Percentiles rank a stretch among this genome's conserved stretches.
Evolutionary conservation across 257 asterid genomes (phyloP).

Genomic region (Ballota nigra): DNA sequence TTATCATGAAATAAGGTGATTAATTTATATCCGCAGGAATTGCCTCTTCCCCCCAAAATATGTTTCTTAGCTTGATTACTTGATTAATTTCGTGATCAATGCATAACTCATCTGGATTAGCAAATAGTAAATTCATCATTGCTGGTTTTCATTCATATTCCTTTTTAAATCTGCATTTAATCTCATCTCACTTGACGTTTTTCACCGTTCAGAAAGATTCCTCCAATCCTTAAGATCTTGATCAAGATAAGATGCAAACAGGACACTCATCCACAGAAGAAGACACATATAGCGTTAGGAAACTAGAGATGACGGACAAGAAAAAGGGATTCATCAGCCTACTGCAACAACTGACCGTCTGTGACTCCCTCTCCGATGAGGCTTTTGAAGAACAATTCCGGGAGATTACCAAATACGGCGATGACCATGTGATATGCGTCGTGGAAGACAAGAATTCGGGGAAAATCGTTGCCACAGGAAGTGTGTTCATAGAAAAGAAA

Average conservation of each 20-base stretch:
- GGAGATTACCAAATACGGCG: slow-evolving; percentile 53
- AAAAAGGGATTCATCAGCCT: slow-evolving; percentile 64
- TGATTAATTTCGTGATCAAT: background rate
- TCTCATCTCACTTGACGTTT: background rate
- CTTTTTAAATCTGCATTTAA: background rate
- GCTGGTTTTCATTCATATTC: background rate
- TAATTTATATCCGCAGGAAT: background rate
- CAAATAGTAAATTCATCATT: background rate
- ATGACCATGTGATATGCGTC: slow-evolving; percentile 66
- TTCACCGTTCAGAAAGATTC: background rate
- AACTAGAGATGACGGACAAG: slow-evolving; percentile 62
- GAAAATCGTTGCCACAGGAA: slow-evolving; percentile 74
- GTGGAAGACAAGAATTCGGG: slow-evolving; percentile 52
- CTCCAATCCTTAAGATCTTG: background rate
- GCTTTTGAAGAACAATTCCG: slow-evolving; percentile 47
- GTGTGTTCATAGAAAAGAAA: slow-evolving; percentile 71
- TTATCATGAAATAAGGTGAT: background rate
- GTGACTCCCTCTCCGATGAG: slow-evolving; percentile 55
- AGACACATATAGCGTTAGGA: slow-evolving; percentile 46
- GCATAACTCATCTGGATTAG: background rate
- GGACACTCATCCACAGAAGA: slow-evolving; percentile 27
- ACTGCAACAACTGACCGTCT: slow-evolving; percentile 67
- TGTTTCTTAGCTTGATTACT: background rate
- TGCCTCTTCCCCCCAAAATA: background rate
- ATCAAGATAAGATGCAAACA: slow-evolving; percentile 32